Base-by-base conservation (phyloP, 331 rosid species). In the Prunus yedoensis region DNA sequence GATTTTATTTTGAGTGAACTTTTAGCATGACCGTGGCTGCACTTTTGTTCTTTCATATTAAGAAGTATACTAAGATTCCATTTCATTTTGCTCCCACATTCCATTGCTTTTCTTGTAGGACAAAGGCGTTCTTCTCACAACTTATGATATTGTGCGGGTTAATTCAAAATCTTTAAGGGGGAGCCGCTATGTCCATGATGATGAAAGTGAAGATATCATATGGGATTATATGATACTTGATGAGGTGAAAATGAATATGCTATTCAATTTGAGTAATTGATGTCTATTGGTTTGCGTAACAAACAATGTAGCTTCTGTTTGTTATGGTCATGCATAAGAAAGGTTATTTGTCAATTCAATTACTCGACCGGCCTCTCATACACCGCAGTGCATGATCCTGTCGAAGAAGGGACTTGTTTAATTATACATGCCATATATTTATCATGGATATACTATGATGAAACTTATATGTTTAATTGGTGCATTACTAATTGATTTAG, bases 221-320 rank as follows among this genome's bases (percentile, higher is more conserved):
- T 94, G 99, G 99, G 99, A 94, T 83, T 92, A 94, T 81, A 89
- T 94, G 99, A 90, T 94, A 71, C 97, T 94, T 47, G 99, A 94
- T 85, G 99, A 92, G 93, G 99, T 94, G 69, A 70, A 73, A 32
- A 47, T 66, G 17, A 14, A 12, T 65, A 60, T 78, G 62, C 49
- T 46, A 65, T 54, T 64, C 57, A 46, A 58, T 8, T 56, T 77
- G 30, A 47, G 35, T 60, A 17, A 43, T 43, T 70, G 20, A 27
- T 2, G 20, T 5, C 1, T 57, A 51, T 10, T 20, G 8, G 61
- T 41, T 62, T 78, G 23, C 13, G 10, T 8, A 51, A 23, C 30
- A 57, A 61, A 72, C 52, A 13, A 11, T 72, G 65, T 57, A 17
- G 41, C 1, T 16, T 71, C 27, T 11, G 2, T 27, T 68, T 8